These are phyloP conservation scores for Trametes sanguinea DNA, from an alignment of 768 basidiomycete genomes.

Conservation along the genomic window DNA sequence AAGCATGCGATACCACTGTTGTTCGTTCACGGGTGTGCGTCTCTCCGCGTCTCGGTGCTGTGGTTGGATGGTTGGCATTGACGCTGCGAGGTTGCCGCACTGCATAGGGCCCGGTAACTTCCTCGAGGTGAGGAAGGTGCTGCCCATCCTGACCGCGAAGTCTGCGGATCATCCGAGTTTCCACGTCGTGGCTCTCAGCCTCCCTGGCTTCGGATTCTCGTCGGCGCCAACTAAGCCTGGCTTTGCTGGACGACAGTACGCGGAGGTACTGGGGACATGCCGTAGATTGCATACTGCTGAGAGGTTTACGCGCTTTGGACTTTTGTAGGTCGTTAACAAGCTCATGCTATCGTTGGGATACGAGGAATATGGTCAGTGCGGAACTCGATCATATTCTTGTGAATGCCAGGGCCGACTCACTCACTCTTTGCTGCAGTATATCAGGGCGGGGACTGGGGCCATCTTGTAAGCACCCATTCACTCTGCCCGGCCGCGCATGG, in stretches of 20 bases:
- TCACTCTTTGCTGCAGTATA: constrained; percentile 32
- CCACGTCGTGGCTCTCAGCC: constrained; percentile 58
- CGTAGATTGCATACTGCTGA: no score
- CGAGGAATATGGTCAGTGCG: constrained; percentile 24
- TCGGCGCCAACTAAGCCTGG: constrained; percentile 54
- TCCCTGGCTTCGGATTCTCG: constrained; percentile 66
- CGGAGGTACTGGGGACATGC: constrained; percentile 42
- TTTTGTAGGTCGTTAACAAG: constrained; percentile 28
- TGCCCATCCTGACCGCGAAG: constrained; percentile 49
- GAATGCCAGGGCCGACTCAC: neutral
- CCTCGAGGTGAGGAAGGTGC: constrained; percentile 54
- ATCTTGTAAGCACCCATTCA: constrained; percentile 28
- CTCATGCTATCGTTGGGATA: constrained; percentile 36
- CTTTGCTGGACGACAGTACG: constrained; percentile 50
- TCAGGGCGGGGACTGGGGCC: constrained; percentile 54
- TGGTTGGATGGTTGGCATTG: no score
- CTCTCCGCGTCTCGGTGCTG: neutral
- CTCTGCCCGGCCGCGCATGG: no score
- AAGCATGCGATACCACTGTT: constrained; percentile 53
- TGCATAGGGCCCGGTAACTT: constrained; percentile 60
- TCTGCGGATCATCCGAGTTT: constrained; percentile 51
- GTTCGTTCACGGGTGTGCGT: constrained; percentile 60
- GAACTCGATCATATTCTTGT: neutral
- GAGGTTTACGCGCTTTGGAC: no score
- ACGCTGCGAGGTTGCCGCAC: no score